Base-by-base conservation (phyloP, 2,329 filamentous ascomycete genomes). In the Cephalotrichum gorgonifer region DNA sequence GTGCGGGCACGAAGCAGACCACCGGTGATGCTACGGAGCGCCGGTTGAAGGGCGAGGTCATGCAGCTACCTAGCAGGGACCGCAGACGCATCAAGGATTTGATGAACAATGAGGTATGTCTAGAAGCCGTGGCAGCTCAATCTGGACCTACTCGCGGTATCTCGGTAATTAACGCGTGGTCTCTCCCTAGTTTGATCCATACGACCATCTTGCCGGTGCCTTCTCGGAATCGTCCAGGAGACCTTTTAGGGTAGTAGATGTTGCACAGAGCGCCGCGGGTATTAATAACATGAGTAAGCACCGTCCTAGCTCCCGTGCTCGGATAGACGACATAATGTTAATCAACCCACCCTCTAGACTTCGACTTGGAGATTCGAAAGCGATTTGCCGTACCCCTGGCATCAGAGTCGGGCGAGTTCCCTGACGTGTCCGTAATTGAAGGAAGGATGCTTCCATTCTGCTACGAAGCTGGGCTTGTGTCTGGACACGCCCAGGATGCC, bases 201-300 rank as follows among this genome's bases (percentile, higher is more conserved):
- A 73, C 51, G 76, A 81, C 49, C 70, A 67, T 9, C 64, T 81
- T 51, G 66, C 74, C 12, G 73, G 67, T 52, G 63, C 75, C 42
- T 79, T 81, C 54, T 58, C 66, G 12, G 76, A 81, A 20, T 65
- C 71, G 22, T 70, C 73, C 51, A 70, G 72, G 41, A 65, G 70
- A 50, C 59, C 68, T 11, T 61, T 68, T 4, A 68, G 70, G 46
- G 62, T 67, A 12, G 75, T 83, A 27, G 78, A 87, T 50, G 76
- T 81, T 8, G 81, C 84, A 25, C 75, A 82, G 26, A 82, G 81
- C 59, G 83, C 84, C 23, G 57, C 81, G 26, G 85, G 85, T 20
- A 74, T 91, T 43, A 89, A 87, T 56, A 88, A 81, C 56, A 84
- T 91, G 73, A 94, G 85, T 88, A 72, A 62, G 82, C 67, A 8